Evolutionary conservation across 176 grass and related monocot species (phyloP), one percentile per base, ranked within the genome.

Genomic region (Microstegium vimineum): DNA sequence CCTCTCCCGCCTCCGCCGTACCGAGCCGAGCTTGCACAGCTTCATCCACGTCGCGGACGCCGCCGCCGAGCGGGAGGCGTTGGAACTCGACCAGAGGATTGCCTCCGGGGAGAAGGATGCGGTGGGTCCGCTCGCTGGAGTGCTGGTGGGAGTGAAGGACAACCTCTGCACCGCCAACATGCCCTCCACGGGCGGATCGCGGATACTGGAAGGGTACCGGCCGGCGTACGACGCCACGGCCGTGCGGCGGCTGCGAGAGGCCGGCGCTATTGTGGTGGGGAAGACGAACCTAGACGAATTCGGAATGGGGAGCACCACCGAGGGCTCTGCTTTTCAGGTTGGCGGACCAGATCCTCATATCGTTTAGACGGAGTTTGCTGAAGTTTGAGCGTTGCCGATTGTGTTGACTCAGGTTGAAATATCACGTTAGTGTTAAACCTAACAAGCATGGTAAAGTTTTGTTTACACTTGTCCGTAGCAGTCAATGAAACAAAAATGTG

Each of bases 241-340:
- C 0, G 92, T 94, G 62, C 91, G 84, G 33, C 91, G 67, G 66
- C 76, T 98, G 68, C 89, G 84, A 12, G 90, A 94, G 23, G 95
- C 92, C 1, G 92, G 92, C 16, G 95, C 95, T 37, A 90, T 98
- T 28, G 74, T 98, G 1, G 85, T 93, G 4, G 95, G 95, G 46
- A 98, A 98, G 86, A 94, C 95, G 22, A 98, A 98, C 79, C 82
- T 98, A 64, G 95, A 98, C 25, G 92, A 94, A 68, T 98, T 98
- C 41, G 92, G 95, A 26, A 98, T 98, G 95, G 95, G 95, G 66
- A 98, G 95, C 84, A 98, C 92, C 36, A 98, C 95, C 12, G 92
- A 98, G 76, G 86, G 95, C 66, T 98, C 95, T 2, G 95, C 86
- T 5, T 98, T 88, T 79, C 92, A 98, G 85, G 95, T 98, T 72